These are phyloP conservation scores for Monosporascus sp. DNA, from an alignment of 2,329 filamentous ascomycete species.

Conservation along the genomic window DNA sequence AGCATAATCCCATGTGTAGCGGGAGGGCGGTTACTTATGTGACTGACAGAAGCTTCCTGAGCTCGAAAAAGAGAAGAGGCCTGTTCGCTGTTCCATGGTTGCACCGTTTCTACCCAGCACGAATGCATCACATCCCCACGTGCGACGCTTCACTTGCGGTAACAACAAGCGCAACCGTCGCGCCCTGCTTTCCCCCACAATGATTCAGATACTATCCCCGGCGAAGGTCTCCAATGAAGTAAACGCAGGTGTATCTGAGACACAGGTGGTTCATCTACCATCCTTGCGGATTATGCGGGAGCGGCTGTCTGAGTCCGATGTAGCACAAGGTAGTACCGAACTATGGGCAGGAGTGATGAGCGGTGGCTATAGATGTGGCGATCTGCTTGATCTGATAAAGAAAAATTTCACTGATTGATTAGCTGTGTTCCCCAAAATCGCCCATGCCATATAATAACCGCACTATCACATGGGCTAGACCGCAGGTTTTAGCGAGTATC, in stretches of 20 bases:
- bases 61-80: neutral
- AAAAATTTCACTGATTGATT: neutral
- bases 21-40: neutral
- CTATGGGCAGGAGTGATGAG: neutral
- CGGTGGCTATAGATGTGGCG: neutral
- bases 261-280: neutral
- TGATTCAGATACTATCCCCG: no score
- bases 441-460: no score
- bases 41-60: neutral
- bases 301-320: neutral
- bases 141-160: neutral
- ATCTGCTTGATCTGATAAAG: neutral
- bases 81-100: neutral
- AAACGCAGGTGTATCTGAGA: neutral
- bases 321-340: neutral
- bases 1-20: neutral
- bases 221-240: neutral
- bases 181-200: no score
- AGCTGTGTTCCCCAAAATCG: no score
- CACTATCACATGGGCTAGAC: no score
- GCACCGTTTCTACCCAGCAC: neutral
- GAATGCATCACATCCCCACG: neutral
- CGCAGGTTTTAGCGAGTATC: neutral
- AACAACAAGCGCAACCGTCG: no score
- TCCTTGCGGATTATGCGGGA: neutral